These are phyloP conservation scores for Diaporthe batatas DNA, from an alignment of 2,329 filamentous ascomycete species.

Conservation along the genomic window DNA sequence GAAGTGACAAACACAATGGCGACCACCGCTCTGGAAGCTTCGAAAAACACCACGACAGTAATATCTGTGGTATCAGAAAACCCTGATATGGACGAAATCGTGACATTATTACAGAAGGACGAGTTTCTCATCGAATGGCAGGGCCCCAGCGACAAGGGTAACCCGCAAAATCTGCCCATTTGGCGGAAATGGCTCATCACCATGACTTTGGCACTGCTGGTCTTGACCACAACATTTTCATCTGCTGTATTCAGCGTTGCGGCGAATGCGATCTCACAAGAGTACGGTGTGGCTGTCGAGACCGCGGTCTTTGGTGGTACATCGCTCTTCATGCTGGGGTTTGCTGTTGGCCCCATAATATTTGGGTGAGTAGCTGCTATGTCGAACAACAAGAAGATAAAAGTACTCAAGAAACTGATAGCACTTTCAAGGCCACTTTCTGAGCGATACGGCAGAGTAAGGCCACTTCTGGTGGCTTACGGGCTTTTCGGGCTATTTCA, in stretches of 20 bases:
- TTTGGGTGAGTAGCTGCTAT: neutral
- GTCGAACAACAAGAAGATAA: neutral
- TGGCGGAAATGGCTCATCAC: slow-evolving; percentile 12
- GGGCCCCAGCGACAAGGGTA: neutral
- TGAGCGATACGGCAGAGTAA: slow-evolving; percentile 11
- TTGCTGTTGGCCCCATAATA: slow-evolving; percentile 6
- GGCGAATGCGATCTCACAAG: neutral
- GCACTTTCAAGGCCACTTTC: neutral
- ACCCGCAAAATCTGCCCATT: neutral
- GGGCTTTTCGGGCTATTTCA: slow-evolving; percentile 4
- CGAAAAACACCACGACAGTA: neutral
- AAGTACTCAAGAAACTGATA: neutral
- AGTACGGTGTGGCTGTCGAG: neutral
- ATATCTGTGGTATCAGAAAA: neutral
- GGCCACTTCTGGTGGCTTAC: neutral
- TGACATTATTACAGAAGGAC: neutral
- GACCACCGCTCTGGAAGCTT: neutral
- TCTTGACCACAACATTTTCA: slow-evolving; percentile 14
- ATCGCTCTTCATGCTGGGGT: slow-evolving; percentile 15
- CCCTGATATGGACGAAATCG: neutral
- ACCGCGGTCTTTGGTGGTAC: neutral
- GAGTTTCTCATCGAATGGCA: slow-evolving; percentile 7
- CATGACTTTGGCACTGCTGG: slow-evolving; percentile 4
- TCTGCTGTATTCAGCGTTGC: slow-evolving; percentile 15
- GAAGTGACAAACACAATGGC: neutral